Base-by-base conservation (phyloP, 768 basidiomycete genomes). In the Filobasidium wieringae region DNA sequence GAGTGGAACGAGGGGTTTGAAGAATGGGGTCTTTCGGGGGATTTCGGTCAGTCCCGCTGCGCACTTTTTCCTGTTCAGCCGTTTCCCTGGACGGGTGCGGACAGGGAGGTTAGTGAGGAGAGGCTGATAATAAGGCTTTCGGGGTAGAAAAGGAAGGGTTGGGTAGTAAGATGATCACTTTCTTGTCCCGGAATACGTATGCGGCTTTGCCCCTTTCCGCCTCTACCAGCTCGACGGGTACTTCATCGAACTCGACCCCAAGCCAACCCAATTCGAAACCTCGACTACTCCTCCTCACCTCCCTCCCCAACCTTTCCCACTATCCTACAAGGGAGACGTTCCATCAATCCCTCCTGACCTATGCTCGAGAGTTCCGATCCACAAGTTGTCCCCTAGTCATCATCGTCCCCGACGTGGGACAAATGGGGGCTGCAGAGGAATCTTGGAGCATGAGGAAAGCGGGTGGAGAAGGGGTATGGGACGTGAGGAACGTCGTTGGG, bases 231-330 rank as follows among this genome's bases (percentile, higher is more conserved):
- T 15, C 49, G 40, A 54, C 66, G 24, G 37, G 24, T 17, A 32
- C 55, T 17, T 43, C 63, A 27, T 58, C 62, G 52, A 30, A 54
- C 39, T 41, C 58, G 37, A 66, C 53, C 49, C 24, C 57, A 33
- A 56, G 58, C 15, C 47, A 51, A 57, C 51, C 57, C 19, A 51
- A 50, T 33, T 56, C 58, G 30, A 37, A 52, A 11, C 58, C 50
- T 62, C 79, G 83, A 32, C 67, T 92, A 6, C 79, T 96, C 53
- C 81, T 96, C 4, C 77, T 95, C 7, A 88, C 92, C 73, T 87
- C 92, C 57, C 79, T 99, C 1, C 95, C 93, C 0, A 96, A 97
- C 68, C 81, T 96, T 55, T 76, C 88, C 4, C 88, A 90, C 73
- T 72, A 76, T 5, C 75, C 78, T 24, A 87, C 84, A 0, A 84